Base-by-base conservation (phyloP, 1,284 basidiomycete species). In the Boletellus dicymbophilus region DNA sequence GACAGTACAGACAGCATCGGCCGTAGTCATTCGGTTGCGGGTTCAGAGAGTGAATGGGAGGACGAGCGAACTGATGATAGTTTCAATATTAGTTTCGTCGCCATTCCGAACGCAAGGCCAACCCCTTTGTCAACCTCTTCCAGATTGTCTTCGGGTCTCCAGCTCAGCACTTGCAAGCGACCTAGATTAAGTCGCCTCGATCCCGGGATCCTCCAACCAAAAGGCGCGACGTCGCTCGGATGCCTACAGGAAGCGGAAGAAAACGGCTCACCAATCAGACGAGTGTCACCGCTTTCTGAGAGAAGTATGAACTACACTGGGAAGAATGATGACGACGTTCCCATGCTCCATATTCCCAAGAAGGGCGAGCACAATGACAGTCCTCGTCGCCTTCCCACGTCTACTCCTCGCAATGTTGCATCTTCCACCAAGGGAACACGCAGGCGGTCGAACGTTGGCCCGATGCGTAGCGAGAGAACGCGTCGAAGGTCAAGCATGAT, bases 31-130 rank as follows among this genome's bases (percentile, higher is more conserved):
- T 81, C 82, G 3, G 61, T 74, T 7, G 75, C 73, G 22, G 79
- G 85, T 8, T 88, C 87, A 4, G 89, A 93, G 59, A 89, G 85
- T 63, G 91, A 93, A 51, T 93, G 90, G 90, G 90, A 93, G 67
- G 90, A 92, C 61, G 90, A 91, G 61, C 84, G 80, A 69, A 88
- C 85, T 2, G 88, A 92, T 15, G 87, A 89, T 41, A 88, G 84
- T 60, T 62, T 85, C 57, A 80, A 74, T 53, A 53, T 80, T 52
- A 80, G 74, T 63, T 70, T 81, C 58, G 61, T 72, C 44, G 70
- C 75, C 33, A 58, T 68, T 27, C 69, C 77, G 15, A 64, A 62
- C 37, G 58, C 59, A 31, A 53, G 51, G 12, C 23, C 50, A 3
- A 54, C 65, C 21, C 51, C 54, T 25, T 49, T 58, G 16, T 45